Evolutionary conservation across 208 protist species (phyloP).

Genomic region (Tetramitus jugosus): DNA sequence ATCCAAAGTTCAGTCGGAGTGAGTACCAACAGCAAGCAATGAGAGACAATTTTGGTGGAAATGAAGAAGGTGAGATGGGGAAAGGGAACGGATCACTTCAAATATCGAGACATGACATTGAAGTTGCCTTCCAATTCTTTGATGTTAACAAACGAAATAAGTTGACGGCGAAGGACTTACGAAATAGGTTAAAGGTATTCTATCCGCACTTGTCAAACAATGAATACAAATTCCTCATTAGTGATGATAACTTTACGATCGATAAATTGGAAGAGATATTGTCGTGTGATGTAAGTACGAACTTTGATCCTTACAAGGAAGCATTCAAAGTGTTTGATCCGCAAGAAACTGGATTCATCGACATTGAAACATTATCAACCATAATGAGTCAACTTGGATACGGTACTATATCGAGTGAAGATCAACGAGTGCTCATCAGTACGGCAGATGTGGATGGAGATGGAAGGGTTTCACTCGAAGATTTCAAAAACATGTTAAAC

Average conservation of each 20-base stretch:
- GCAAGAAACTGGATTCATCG: conserved; percentile 60
- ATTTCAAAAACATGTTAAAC: too few relatives aligned
- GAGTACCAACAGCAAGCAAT: too few relatives aligned
- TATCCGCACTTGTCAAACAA: conserved; percentile 77
- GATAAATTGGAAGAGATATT: neutral
- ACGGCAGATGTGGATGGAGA: conserved; percentile 82
- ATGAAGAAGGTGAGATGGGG: too few relatives aligned
- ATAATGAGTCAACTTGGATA: conserved; percentile 75
- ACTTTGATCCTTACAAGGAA: conserved; percentile 21
- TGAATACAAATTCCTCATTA: conserved; percentile 81
- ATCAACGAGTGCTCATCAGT: conserved; percentile 66
- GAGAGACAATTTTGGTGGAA: too few relatives aligned
- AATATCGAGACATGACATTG: conserved; percentile 51
- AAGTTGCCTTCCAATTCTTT: conserved; percentile 78
- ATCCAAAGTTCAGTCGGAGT: too few relatives aligned
- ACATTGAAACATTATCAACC: conserved; percentile 55
- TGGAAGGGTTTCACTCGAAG: conserved; percentile 73
- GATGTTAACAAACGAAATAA: conserved; percentile 62
- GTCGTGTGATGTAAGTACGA: neutral
- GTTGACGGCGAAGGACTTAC: conserved; percentile 68
- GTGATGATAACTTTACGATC: conserved; percentile 43
- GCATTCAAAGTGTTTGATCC: conserved; percentile 72
- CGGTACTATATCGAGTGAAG: conserved; percentile 64
- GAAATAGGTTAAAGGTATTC: conserved; percentile 72
- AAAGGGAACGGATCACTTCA: too few relatives aligned